Evolutionary conservation across 169 alveolate genomes (phyloP).

Genomic region (Pseudocohnilembus persalinus): DNA sequence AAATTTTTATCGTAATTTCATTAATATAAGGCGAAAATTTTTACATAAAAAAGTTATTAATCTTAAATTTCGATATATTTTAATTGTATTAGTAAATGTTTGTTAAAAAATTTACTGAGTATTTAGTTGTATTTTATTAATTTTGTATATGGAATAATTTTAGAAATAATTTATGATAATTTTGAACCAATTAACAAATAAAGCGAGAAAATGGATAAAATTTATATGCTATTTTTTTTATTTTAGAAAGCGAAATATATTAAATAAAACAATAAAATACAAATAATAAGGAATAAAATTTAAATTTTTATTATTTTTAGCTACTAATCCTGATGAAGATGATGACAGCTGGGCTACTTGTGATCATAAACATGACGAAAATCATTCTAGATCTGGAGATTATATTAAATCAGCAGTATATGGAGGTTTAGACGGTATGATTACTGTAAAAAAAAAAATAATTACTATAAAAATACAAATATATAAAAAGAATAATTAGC

Average conservation of each 20-base stretch:
- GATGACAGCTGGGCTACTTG: background rate
- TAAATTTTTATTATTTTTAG: too few species aligned
- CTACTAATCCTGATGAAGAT: too few species aligned
- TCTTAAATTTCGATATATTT: background rate
- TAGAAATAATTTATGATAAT: too few species aligned
- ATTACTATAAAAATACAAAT: too few species aligned
- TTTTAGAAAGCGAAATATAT: background rate
- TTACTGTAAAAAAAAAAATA: background rate
- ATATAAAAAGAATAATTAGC: too few species aligned
- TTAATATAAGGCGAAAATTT: background rate
- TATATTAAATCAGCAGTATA: conserved; percentile 44
- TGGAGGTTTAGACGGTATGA: conserved; percentile 51
- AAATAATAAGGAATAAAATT: too few species aligned
- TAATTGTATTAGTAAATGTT: too few species aligned
- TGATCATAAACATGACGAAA: conserved; percentile 16
- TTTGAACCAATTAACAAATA: background rate
- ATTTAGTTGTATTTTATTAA: too few species aligned
- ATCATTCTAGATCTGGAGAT: conserved; percentile 21
- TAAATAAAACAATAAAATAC: background rate
- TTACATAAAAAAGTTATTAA: background rate
- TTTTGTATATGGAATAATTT: too few species aligned
- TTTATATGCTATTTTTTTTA: background rate
- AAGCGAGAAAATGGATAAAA: background rate
- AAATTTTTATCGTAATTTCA: background rate
- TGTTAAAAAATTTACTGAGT: too few species aligned